Evolutionary conservation across 768 basidiomycete genomes (phyloP).

Genomic region (Astraeus odoratus): DNA sequence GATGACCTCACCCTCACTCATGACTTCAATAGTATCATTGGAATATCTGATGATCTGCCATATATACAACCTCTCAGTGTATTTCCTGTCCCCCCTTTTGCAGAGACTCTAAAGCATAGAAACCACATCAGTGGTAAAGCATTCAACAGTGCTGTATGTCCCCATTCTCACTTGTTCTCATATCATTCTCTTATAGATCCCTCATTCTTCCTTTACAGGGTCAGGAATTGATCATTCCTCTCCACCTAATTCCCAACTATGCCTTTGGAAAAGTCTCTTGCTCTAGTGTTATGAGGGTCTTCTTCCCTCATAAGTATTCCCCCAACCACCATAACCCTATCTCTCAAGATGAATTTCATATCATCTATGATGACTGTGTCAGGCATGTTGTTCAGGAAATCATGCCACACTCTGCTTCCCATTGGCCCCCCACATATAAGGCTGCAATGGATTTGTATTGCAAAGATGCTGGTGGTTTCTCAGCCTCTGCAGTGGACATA

Average conservation of each 20-base stretch:
- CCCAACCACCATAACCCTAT: background rate
- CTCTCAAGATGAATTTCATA: background rate
- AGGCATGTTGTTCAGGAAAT: background rate
- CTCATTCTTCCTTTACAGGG: background rate
- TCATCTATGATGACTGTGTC: slow-evolving; percentile 4
- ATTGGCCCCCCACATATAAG: slow-evolving; percentile 4
- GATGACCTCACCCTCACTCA: too few relatives aligned
- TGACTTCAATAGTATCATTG: too few relatives aligned
- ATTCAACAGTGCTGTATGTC: too few relatives aligned
- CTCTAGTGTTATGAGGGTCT: background rate
- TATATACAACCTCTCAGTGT: too few relatives aligned
- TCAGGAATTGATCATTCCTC: background rate
- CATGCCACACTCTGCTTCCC: slow-evolving; percentile 3
- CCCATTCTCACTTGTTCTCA: too few relatives aligned
- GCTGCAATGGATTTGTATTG: background rate
- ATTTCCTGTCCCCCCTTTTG: too few relatives aligned
- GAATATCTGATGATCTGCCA: too few relatives aligned
- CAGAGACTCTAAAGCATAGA: too few relatives aligned
- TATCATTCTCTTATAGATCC: too few relatives aligned
- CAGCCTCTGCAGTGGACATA: background rate
- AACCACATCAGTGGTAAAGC: too few relatives aligned
- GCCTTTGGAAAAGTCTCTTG: slow-evolving; percentile 5
- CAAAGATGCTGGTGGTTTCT: background rate
- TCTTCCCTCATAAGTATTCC: slow-evolving; percentile 4
- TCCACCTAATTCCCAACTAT: slow-evolving; percentile 4